phyloP scores from a whole-genome alignment of 257 asterid genomes.

The Gentiana dahurica region DNA sequence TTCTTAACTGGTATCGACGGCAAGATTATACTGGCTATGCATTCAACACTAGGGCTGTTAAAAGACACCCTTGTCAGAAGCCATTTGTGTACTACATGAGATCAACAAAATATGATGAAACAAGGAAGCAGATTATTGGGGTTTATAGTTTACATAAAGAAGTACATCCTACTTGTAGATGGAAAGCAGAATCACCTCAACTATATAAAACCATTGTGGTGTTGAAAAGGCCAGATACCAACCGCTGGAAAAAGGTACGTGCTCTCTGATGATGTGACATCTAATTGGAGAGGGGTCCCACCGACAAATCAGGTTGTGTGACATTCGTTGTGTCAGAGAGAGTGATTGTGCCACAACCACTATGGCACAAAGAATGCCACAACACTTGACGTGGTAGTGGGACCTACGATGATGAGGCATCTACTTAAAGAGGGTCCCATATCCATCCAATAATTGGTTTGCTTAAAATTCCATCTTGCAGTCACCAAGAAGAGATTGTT shows the following conservation, averaged over 20 bases:
- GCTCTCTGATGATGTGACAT: no score
- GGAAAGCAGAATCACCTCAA: constrained; percentile 54
- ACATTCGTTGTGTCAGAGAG: no score
- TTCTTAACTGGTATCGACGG: constrained; percentile 63
- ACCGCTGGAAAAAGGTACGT: constrained; percentile 58
- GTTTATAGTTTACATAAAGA: constrained; percentile 43
- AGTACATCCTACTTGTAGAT: constrained; percentile 44
- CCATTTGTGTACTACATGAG: constrained; percentile 57
- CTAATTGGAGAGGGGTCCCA: no score
- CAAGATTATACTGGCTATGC: constrained; percentile 81
- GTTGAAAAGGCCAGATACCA: constrained; percentile 47
- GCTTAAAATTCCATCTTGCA: constrained; percentile 8
- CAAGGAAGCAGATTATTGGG: constrained; percentile 48
- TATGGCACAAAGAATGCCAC: no score
- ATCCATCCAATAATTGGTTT: no score
- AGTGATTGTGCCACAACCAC: no score
- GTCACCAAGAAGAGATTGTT: constrained; percentile 76
- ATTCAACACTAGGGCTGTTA: constrained; percentile 83
- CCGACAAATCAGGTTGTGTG: no score
- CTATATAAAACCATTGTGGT: constrained; percentile 39
- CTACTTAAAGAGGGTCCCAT: no score
- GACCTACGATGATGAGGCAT: no score
- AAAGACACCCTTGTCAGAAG: constrained; percentile 79
- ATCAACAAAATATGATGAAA: constrained; percentile 38
- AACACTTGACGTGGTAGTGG: no score